Evolutionary conservation across 208 protist genomes (phyloP).

Genomic region (Leishmania turanica): DNA sequence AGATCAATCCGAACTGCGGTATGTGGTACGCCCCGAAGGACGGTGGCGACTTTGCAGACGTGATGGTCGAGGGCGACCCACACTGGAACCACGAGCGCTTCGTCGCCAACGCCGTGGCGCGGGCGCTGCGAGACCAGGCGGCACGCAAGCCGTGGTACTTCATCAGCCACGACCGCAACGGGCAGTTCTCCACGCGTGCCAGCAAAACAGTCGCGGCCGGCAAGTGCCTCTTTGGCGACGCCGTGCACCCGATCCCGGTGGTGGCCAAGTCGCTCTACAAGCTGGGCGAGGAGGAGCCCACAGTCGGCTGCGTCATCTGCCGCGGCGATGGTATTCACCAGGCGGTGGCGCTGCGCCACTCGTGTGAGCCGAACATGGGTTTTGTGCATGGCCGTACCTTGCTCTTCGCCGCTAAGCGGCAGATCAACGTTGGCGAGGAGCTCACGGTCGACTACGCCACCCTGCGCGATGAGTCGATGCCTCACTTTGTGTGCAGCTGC

Average conservation of each 20-base stretch:
- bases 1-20: conserved; percentile 92
- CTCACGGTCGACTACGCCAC: conserved; percentile 89
- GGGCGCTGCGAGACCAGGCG: conserved; percentile 64
- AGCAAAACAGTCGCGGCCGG: conserved; percentile 71
- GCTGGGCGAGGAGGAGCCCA: conserved; percentile 72
- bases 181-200: conserved; percentile 76
- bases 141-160: conserved; percentile 85
- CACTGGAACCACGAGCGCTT: conserved; percentile 87
- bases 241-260: conserved; percentile 68
- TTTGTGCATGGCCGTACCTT: conserved; percentile 86
- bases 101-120: conserved; percentile 58
- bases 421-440: conserved; percentile 85
- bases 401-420: conserved; percentile 72
- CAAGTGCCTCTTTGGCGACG: conserved; percentile 76
- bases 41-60: conserved; percentile 85
- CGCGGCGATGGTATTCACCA: conserved; percentile 73
- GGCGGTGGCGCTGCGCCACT: conserved; percentile 84
- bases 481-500: conserved; percentile 82
- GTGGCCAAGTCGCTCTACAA: conserved; percentile 80
- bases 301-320: conserved; percentile 75
- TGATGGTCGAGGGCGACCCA: conserved; percentile 80
- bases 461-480: conserved; percentile 81
- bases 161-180: conserved; percentile 82
- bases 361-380: conserved; percentile 90
- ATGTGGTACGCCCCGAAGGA: conserved; percentile 89